Base-by-base conservation (phyloP, 805 yeast species). In the Tetrapisispora namnaoensis region DNA sequence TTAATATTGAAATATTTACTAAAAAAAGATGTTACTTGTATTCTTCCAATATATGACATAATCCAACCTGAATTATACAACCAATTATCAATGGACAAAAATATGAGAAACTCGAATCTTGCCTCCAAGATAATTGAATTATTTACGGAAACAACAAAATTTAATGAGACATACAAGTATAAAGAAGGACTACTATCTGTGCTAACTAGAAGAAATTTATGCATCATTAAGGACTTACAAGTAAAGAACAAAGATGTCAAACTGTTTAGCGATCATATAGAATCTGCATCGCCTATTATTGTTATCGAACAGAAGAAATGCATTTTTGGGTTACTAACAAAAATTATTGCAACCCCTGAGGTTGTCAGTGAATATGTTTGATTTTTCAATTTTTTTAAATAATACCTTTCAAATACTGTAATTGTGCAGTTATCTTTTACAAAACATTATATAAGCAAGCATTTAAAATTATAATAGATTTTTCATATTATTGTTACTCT, bases 41-140 rank as follows among this genome's bases (percentile, higher is more conserved):
- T 67, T 18, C 57, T 65, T 52, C 59, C 58, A 34, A 48, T 62
- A n/a, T 69, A 68, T 46, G 50, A 53, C 20, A 52, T 63, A 17
- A 53, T 66, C 21, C 60, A 63, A 47, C 42, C 46, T 2, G 62
- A 59, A 4, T 38, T 67, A 24, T 61, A 68, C 49, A 53, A 51
- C 24, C 46, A 55, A 22, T 57, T 65, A 14, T 47, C 68, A 1
- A 44, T 59, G 4, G 58, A 62, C 18, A 63, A 60, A 28, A 52
- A 59, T 27, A 53, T 62, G 20, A 54, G 54, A 4, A 53, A 63
- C 20, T 62, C 66, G 0, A 48, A 61, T 2, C 55, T 67, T 18
- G 67, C 71, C 1, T 63, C 60, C 46, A 58, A 59, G 21, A 51
- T 63, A 20, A 53, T 59, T 3, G 54, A 49, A 20, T 37, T 50